A percentile compares a stretch with the other conserved stretches of the same genome.
phyloP scores from a whole-genome alignment of 176 grass and related monocot species.

The Elymus sibiricus region DNA sequence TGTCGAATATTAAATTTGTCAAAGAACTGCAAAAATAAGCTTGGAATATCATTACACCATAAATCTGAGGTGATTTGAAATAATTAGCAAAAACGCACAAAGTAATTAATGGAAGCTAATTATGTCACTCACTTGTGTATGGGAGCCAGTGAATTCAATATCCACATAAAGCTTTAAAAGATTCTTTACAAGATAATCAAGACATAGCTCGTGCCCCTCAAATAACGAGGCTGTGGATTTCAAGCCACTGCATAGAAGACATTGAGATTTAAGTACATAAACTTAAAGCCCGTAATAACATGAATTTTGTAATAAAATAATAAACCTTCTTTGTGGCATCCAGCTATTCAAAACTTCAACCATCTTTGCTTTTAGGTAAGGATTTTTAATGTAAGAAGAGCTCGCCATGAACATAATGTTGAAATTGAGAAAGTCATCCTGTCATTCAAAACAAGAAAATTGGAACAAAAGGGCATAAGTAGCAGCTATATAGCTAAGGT shows the following conservation, averaged over 20 bases:
- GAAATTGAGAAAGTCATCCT: constrained; percentile 92
- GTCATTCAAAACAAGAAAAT: background rate
- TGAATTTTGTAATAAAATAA: too few species aligned
- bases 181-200: constrained; percentile 88
- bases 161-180: constrained; percentile 98
- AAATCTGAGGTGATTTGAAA: too few species aligned
- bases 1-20: constrained; percentile 97
- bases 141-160: constrained; percentile 99
- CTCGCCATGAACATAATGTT: constrained; percentile 98
- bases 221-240: constrained; percentile 78
- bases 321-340: constrained; percentile 91
- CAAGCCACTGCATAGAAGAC: too few species aligned
- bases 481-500: background rate
- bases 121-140: too few species aligned
- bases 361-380: constrained; percentile 96
- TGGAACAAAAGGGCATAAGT: background rate
- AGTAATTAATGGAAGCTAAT: too few species aligned
- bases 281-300: too few species aligned
- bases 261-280: too few species aligned
- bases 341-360: constrained; percentile 98
- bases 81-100: too few species aligned
- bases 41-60: too few species aligned
- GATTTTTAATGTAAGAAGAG: constrained; percentile 83
- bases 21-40: too few species aligned
- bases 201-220: constrained; percentile 84